Evolutionary conservation across 2,329 filamentous ascomycete genomes (phyloP), one percentile per base, ranked within the genome.

Genomic region (Microcyclospora tardicrescens): DNA sequence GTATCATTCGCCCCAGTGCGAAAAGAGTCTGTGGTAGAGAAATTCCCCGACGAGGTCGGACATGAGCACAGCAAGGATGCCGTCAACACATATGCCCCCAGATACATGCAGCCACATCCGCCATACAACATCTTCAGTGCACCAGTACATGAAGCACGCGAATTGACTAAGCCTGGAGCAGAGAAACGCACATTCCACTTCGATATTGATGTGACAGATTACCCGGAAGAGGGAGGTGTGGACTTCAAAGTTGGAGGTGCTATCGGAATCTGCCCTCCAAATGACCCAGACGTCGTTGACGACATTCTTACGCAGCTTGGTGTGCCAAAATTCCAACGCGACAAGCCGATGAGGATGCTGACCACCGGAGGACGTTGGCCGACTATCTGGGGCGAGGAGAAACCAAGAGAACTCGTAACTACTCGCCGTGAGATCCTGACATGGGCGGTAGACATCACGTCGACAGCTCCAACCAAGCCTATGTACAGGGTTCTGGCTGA

Each of bases 131-230:
- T 96, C 43, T 93, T 83, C 62, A 81, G 86, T 1, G 87, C 89
- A n/a, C 84, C 79, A 46, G 75, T 98, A 34, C 81, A 85, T 61
- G 79, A 79, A 52, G 76, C 85, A 2, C 80, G 91, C 40, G 86
- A 94, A 62, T 66, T 98, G 57, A 98, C 91, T 10, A 81, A 77
- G 57, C 69, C 75, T 16, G 89, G 89, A 15, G 91, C 91, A 5
- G 85, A 94, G 68, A 98, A 98, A 74, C 75, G 89, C 43, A 98
- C 91, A 0, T 94, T 89, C 60, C 91, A 98, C 62, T 96, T 96
- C 54, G 91, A 96, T 54, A 76, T 98, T 33, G 91, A 98, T 54
- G 81, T 98, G 36, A 95, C 89, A 35, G 81, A 94, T 58, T 98
- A 98, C 53, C 86, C 91, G 0, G 73, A 77, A 14, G 85, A 93